Conservation (phyloP, 2,329 filamentous ascomycete species). For the Pyricularia sp. region DNA sequence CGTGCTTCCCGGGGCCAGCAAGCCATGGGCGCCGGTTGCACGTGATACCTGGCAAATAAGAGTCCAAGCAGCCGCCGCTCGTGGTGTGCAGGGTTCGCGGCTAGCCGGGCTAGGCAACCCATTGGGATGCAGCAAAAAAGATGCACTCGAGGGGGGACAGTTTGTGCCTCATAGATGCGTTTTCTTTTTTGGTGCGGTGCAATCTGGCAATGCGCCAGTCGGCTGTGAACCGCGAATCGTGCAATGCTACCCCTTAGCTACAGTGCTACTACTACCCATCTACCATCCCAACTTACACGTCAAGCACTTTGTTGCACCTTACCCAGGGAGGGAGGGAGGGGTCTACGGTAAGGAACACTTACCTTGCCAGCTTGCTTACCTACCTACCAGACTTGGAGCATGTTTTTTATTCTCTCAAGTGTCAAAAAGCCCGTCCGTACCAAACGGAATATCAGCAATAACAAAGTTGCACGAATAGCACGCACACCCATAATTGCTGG, state of each 20-base stretch:
- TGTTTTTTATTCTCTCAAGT: background rate
- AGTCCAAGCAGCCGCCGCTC: background rate
- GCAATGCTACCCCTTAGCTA: background rate
- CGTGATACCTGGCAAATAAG: background rate
- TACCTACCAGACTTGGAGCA: background rate
- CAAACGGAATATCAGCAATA: background rate
- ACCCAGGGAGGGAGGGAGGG: background rate
- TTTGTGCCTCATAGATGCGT: background rate
- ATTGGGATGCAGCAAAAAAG: background rate
- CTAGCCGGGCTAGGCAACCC: background rate
- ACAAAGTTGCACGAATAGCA: background rate
- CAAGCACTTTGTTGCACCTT: background rate
- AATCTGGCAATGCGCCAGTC: background rate
- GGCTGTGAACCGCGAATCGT: background rate
- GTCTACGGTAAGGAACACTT: background rate
- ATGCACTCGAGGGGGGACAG: background rate
- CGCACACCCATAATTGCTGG: background rate
- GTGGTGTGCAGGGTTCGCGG: background rate
- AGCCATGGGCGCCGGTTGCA: background rate
- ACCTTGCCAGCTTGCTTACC: background rate
- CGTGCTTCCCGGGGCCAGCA: conserved; percentile 1
- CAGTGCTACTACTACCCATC: background rate
- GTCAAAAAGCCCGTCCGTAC: background rate
- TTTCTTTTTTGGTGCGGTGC: background rate
- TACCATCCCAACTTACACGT: background rate